A percentile compares a stretch with the other conserved stretches of the same genome.
These are phyloP conservation scores for Schwanniomyces etchellsii DNA, from an alignment of 1,139 yeast species.

Conservation along the genomic window DNA sequence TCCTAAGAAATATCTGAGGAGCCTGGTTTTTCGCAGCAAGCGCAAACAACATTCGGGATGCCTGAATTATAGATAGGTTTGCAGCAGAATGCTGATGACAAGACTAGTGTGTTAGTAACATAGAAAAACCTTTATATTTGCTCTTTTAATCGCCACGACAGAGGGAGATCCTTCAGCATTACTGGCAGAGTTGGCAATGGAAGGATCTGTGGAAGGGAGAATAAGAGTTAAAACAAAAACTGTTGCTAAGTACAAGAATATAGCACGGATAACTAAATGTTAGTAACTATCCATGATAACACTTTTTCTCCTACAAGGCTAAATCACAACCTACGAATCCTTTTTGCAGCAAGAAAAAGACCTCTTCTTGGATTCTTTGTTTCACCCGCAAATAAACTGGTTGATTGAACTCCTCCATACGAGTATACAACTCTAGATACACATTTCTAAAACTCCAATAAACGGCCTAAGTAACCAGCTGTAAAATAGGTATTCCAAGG, in stretches of 20 bases:
- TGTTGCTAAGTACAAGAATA: slow-evolving; percentile 37
- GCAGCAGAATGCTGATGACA: slow-evolving; percentile 52
- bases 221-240: slow-evolving; percentile 42
- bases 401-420: too few species aligned
- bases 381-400: too few species aligned
- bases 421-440: slow-evolving; percentile 21
- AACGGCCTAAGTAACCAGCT: slow-evolving; percentile 18
- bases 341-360: too few species aligned
- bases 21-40: too few species aligned
- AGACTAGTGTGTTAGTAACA: slow-evolving; percentile 44
- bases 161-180: slow-evolving; percentile 51
- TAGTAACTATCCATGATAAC: too few species aligned
- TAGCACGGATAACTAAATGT: slow-evolving; percentile 37
- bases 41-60: slow-evolving; percentile 40
- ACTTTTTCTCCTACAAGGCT: too few species aligned
- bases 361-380: too few species aligned
- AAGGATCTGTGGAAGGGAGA: slow-evolving; percentile 38
- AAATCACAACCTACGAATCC: too few species aligned
- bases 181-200: slow-evolving; percentile 33
- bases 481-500: slow-evolving; percentile 11
- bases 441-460: slow-evolving; percentile 23
- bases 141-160: slow-evolving; percentile 46
- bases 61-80: slow-evolving; percentile 35
- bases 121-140: slow-evolving; percentile 46
- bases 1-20: too few species aligned